A percentile compares a stretch with the other conserved stretches of the same genome.
These are phyloP conservation scores for Nepenthes mirabilis DNA, from an alignment of 148 eudicot species.

Conservation along the genomic window DNA sequence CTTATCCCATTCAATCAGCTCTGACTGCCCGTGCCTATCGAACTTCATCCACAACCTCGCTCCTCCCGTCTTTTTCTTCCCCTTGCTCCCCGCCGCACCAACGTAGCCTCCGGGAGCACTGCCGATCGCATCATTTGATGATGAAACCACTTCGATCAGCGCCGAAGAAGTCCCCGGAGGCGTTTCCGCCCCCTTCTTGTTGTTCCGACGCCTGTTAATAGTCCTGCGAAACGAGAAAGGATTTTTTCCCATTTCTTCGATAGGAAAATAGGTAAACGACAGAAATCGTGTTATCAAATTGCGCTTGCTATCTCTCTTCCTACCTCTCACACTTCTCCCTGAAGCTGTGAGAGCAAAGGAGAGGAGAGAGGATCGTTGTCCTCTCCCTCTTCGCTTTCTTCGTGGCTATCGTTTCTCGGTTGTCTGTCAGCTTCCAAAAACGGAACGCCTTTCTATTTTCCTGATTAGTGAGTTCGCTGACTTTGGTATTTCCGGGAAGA, in stretches of 20 bases:
- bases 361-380: too few species aligned
- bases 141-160: conserved; percentile 16
- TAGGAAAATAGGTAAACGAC: too few species aligned
- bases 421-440: too few species aligned
- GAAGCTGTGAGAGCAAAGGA: background rate
- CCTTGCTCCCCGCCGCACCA: conserved; percentile 18
- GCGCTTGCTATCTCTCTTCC: background rate
- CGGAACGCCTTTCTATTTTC: too few species aligned
- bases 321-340: background rate
- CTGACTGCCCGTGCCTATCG: conserved; percentile 58
- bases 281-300: too few species aligned
- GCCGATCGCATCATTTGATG: background rate
- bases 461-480: too few species aligned
- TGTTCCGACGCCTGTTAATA: background rate
- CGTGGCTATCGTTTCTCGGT: too few species aligned
- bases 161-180: background rate
- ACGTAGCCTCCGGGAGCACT: background rate
- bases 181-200: conserved; percentile 3
- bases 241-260: conserved; percentile 34
- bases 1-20: conserved; percentile 76
- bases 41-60: conserved; percentile 84
- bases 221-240: conserved; percentile 19
- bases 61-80: conserved; percentile 64
- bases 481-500: too few species aligned
- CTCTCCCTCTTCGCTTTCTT: too few species aligned